Conservation (phyloP, 106 monocot species). For the Agapanthus africanus region DNA sequence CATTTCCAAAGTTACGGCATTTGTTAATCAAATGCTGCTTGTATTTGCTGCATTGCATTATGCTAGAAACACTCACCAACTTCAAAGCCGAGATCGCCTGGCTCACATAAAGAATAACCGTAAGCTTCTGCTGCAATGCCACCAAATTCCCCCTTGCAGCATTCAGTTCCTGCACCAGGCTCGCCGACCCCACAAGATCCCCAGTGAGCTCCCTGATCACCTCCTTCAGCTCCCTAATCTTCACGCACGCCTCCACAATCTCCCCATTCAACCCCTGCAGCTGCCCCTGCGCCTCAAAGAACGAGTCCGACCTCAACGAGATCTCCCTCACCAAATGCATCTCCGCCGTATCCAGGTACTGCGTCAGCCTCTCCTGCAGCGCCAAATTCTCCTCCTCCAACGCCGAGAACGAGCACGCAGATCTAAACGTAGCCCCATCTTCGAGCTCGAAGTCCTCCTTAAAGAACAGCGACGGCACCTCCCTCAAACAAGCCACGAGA, state of each 20-base stretch:
- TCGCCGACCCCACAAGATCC: constrained; percentile 78
- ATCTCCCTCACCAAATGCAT: constrained; percentile 92
- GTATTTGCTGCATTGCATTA: neutral
- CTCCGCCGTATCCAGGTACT: constrained; percentile 91
- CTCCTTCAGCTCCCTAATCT: constrained; percentile 83
- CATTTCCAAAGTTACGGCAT: neutral
- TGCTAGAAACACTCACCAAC: constrained; percentile 42
- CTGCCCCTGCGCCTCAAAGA: constrained; percentile 92
- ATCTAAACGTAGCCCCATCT: constrained; percentile 68
- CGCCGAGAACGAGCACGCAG: constrained; percentile 80
- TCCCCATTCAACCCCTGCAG: constrained; percentile 73
- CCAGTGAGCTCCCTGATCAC: constrained; percentile 54
- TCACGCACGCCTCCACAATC: constrained; percentile 68
- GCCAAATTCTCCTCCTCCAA: constrained; percentile 30
- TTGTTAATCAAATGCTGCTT: no score
- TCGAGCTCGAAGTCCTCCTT: constrained; percentile 89
- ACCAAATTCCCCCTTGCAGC: constrained; percentile 70
- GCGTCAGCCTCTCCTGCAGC: constrained; percentile 81
- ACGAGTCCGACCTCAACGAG: constrained; percentile 75
- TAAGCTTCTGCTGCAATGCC: constrained; percentile 85
- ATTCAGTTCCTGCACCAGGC: constrained; percentile 84
- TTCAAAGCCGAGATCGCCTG: constrained; percentile 83
- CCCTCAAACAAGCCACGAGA: constrained; percentile 78
- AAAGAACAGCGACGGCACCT: constrained; percentile 88
- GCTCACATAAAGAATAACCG: constrained; percentile 85